Conservation (phyloP, 2,329 filamentous ascomycete genomes). For the Plectosphaerella plurivora region DNA sequence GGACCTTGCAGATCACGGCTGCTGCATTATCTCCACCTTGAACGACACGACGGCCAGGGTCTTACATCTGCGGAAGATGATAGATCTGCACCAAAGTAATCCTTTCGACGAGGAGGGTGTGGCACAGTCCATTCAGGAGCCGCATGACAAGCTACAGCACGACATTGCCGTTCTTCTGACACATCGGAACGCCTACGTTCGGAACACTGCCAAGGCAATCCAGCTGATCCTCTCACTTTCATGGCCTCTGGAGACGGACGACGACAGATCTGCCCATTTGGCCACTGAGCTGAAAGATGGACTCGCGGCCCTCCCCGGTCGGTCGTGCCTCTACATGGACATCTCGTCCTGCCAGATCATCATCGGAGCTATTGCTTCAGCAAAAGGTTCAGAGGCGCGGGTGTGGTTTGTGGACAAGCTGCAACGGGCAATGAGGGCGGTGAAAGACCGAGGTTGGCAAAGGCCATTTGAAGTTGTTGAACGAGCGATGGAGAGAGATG, state of each 20-base stretch:
- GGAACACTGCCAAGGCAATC: not conserved
- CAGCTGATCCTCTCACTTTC: not conserved
- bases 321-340: slow-evolving; percentile 6
- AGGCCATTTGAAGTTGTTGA: too few relatives aligned
- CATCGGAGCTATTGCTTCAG: slow-evolving; percentile 2
- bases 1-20: not conserved
- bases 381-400: slow-evolving; percentile 1
- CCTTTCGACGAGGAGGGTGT: not conserved
- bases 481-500: too few relatives aligned
- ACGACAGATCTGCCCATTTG: not conserved
- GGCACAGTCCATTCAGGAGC: not conserved
- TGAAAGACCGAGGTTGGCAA: too few relatives aligned
- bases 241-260: not conserved
- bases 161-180: not conserved
- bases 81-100: not conserved
- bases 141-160: not conserved
- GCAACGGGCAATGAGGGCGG: too few relatives aligned
- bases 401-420: slow-evolving; percentile 4
- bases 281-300: not conserved
- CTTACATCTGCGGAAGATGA: not conserved
- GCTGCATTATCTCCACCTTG: not conserved
- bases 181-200: not conserved
- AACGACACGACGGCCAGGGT: not conserved
- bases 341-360: slow-evolving; percentile 7
- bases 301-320: not conserved